These are phyloP conservation scores for Paramyrothecium roridum DNA, from an alignment of 2,329 filamentous ascomycete species.

Conservation along the genomic window DNA sequence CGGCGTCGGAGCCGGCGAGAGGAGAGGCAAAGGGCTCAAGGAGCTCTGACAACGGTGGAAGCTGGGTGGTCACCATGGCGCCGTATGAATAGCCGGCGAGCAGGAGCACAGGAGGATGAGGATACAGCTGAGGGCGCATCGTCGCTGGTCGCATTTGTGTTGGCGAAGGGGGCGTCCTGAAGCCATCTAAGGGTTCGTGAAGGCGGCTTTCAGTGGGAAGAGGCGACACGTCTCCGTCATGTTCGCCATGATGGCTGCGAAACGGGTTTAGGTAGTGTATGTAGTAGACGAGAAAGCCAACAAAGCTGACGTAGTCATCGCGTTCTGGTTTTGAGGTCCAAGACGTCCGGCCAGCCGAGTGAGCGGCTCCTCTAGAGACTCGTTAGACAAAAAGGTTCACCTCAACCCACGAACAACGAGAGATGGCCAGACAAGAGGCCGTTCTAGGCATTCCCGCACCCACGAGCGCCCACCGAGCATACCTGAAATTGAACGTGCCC, in stretches of 20 bases:
- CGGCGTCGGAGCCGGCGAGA: constrained; percentile 51
- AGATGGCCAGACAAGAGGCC: no score
- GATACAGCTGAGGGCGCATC: neutral
- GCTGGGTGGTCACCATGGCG: constrained; percentile 71
- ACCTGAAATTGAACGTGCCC: constrained; percentile 91
- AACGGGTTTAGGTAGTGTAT: constrained; percentile 55
- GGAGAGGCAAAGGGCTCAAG: constrained; percentile 56
- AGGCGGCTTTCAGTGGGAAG: neutral
- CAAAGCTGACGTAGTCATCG: constrained; percentile 77
- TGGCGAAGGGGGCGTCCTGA: neutral
- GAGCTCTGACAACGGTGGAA: constrained; percentile 62
- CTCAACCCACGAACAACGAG: neutral
- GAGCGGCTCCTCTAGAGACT: constrained; percentile 64
- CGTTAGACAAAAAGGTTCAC: neutral
- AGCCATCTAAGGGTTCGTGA: neutral
- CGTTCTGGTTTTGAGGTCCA: constrained; percentile 84
- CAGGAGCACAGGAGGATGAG: constrained; percentile 40
- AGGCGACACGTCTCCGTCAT: neutral
- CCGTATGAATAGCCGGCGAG: constrained; percentile 90
- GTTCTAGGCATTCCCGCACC: no score
- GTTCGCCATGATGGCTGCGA: constrained; percentile 9
- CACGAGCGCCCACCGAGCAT: constrained; percentile 13
- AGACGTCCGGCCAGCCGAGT: constrained; percentile 74
- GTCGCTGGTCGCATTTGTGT: neutral
- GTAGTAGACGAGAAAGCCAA: constrained; percentile 78